Evolutionary conservation across 257 asterid species (phyloP).

Genomic region (Solanum microdontum): DNA sequence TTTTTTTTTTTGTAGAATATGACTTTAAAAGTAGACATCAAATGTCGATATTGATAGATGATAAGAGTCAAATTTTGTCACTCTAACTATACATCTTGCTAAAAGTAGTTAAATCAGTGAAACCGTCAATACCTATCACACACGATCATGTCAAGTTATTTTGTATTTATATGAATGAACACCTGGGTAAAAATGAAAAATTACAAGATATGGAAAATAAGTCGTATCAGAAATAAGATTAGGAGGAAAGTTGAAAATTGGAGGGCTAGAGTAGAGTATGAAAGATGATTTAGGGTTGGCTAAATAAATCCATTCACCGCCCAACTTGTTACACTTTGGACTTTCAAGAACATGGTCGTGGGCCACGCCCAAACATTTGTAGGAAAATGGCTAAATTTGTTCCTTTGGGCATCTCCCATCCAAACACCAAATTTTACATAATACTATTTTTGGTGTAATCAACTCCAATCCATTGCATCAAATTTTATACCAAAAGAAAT

Average conservation of each 20-base stretch:
- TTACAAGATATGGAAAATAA: not conserved
- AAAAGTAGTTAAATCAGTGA: not conserved
- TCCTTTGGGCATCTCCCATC: not conserved
- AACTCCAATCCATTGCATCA: too few relatives aligned
- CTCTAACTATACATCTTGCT: not conserved
- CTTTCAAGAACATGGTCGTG: constrained; percentile 1
- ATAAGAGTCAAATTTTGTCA: not conserved
- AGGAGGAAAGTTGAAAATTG: not conserved
- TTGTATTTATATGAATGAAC: not conserved
- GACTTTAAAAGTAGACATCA: not conserved
- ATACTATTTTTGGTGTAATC: too few relatives aligned
- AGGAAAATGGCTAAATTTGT: not conserved
- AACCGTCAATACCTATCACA: not conserved
- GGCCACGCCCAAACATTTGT: not conserved
- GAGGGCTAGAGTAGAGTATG: not conserved
- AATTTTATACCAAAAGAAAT: too few relatives aligned
- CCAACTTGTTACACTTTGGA: not conserved
- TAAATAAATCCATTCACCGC: not conserved
- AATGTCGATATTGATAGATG: not conserved
- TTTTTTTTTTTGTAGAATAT: too few relatives aligned
- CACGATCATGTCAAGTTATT: not conserved
- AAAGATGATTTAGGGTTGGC: not conserved
- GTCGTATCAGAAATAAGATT: not conserved
- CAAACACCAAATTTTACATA: too few relatives aligned
- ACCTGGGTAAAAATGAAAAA: too few relatives aligned